These are phyloP conservation scores for Pythium apleroticum DNA, from an alignment of 352 stramenopile species.

Conservation along the genomic window DNA sequence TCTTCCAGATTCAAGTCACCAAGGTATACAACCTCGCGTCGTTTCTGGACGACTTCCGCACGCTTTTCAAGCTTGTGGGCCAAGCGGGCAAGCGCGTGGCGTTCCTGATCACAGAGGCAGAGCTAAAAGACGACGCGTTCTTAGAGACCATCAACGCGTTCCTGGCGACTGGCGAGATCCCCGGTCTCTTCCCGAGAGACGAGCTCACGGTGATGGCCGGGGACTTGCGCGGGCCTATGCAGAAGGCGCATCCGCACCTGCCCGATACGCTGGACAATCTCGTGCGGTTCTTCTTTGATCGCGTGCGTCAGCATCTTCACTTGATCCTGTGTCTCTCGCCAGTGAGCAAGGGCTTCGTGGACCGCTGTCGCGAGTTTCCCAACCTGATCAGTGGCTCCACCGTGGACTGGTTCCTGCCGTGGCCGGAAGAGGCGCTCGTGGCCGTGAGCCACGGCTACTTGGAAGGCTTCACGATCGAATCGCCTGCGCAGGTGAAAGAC, in stretches of 20 bases:
- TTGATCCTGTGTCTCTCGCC: conserved; percentile 88
- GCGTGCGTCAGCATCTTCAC: conserved; percentile 83
- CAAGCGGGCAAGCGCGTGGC: conserved; percentile 77
- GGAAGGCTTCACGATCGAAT: conserved; percentile 65
- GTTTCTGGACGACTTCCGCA: conserved; percentile 87
- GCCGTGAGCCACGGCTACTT: conserved; percentile 83
- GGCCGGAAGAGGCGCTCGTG: conserved; percentile 85
- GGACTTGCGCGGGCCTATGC: conserved; percentile 71
- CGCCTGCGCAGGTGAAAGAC: conserved; percentile 53
- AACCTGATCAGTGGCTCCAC: conserved; percentile 86
- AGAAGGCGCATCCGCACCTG: conserved; percentile 63
- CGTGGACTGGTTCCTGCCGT: conserved; percentile 91
- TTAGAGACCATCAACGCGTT: conserved; percentile 89
- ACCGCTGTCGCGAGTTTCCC: conserved; percentile 86
- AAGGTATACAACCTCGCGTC: conserved; percentile 85
- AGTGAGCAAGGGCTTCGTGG: conserved; percentile 72
- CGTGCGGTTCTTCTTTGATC: conserved; percentile 84
- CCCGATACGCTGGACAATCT: conserved; percentile 82
- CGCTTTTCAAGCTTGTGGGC: conserved; percentile 82
- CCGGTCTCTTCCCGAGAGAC: conserved; percentile 87
- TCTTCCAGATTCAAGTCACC: conserved; percentile 88
- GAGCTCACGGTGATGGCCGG: conserved; percentile 84
- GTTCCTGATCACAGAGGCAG: conserved; percentile 86
- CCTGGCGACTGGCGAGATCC: conserved; percentile 83
- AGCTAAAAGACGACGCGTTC: conserved; percentile 91